Evolutionary conservation across 192 early-diverging fungal genomes (phyloP).

Genomic region (Backusella luteola): DNA sequence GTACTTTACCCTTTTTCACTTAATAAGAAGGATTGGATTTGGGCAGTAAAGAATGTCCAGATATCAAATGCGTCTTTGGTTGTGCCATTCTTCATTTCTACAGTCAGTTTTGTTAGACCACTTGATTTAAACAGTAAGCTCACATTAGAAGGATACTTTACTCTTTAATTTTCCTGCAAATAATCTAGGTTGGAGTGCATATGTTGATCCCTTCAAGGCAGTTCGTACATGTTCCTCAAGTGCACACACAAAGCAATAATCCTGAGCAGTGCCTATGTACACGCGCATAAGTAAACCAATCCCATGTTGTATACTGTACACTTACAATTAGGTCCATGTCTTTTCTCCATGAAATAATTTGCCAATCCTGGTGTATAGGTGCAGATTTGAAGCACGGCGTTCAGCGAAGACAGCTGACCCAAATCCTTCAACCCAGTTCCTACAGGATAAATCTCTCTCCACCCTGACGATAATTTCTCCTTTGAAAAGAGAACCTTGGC

Average conservation of each 20-base stretch:
- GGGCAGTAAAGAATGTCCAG: slow-evolving; percentile 63
- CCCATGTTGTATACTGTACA: neutral
- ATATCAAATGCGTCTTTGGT: slow-evolving; percentile 90
- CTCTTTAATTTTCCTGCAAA: slow-evolving; percentile 68
- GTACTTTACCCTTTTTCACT: slow-evolving; percentile 40
- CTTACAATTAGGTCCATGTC: slow-evolving; percentile 66
- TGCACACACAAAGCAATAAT: slow-evolving; percentile 76
- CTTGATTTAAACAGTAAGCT: no score
- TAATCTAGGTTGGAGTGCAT: slow-evolving; percentile 14
- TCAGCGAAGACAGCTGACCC: slow-evolving; percentile 76
- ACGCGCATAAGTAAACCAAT: neutral
- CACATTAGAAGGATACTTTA: slow-evolving; percentile 20
- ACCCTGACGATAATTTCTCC: slow-evolving; percentile 56
- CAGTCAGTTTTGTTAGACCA: slow-evolving; percentile 41
- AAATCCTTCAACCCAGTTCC: slow-evolving; percentile 70
- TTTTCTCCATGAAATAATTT: slow-evolving; percentile 62
- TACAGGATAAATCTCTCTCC: slow-evolving; percentile 60
- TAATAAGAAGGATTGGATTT: slow-evolving; percentile 64
- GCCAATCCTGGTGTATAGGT: slow-evolving; percentile 74
- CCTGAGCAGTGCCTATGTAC: slow-evolving; percentile 38
- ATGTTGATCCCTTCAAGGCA: slow-evolving; percentile 48
- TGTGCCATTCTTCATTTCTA: slow-evolving; percentile 67
- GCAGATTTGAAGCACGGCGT: slow-evolving; percentile 72
- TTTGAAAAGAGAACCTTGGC: slow-evolving; percentile 57
- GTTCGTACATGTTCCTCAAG: slow-evolving; percentile 69